Base-by-base conservation (phyloP, 2,329 filamentous ascomycete genomes). In the Aspergillus sp. region DNA sequence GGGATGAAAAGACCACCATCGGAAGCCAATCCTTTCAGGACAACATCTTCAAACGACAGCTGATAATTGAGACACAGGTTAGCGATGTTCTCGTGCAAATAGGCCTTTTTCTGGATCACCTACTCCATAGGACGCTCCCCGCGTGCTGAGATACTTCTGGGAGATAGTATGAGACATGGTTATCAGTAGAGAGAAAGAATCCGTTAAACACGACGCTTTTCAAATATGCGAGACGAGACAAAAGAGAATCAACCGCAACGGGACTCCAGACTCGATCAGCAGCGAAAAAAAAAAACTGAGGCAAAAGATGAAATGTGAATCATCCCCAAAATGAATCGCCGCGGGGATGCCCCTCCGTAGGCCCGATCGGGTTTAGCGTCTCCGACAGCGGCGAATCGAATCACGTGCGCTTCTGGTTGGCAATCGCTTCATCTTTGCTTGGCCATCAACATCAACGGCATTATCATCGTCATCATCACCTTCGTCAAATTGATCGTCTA, bases 1-100 rank as follows among this genome's bases (percentile, higher is more conserved):
- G 90, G 90, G 50, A 95, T 85, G 73, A 91, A 95, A 27, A 95
- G 82, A 42, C 90, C 90, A 46, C 89, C 88, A 61, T 96, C 90
- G 37, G 80, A 76, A 46, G 89, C 90, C 45, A 95, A 82, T 36
- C 90, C 90, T 68, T 95, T 94, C 52, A 95, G 76, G 33, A 95
- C 89, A 37, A 90, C 90, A 42, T 90, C 83, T 69, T 96, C 90
- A 66, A 96, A 95, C 41, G 88, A 90, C 56, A 94, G 58, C 64
- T 67, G 44, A 29, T 34, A 0, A 27, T 11, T 11, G 48, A 29
- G 7, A 12, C 34, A 35, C 33, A 27, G n/a, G 38, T 54, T 39
- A 56, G 48, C 19, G 5, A 37, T 33, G 36, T 43, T 13, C 8
- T 32, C 30, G 34, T 27, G 31, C 27, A 27, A n/a, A 10, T 32